Percentiles rank a stretch among this genome's conserved stretches.
Conservation (phyloP, 225 moss, liverwort and hornwort species). For the Physcomitrellopsis africana region DNA sequence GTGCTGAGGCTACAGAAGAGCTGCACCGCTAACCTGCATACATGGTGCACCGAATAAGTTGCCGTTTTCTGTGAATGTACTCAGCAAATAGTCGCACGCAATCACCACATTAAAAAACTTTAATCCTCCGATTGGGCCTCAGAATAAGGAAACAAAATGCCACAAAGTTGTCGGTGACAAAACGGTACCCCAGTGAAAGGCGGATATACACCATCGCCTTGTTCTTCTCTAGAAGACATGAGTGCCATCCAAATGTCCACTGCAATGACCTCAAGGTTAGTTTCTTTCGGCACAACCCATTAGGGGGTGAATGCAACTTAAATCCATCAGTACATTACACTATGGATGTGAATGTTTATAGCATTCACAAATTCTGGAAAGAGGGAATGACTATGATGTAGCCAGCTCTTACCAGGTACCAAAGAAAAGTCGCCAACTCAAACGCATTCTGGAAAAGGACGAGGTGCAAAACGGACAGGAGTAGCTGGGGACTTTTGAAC, state of each 20-base stretch:
- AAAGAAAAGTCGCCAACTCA: constrained; percentile 74
- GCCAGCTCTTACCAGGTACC: constrained; percentile 51
- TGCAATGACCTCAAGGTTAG: constrained; percentile 31
- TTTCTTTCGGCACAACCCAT: neutral
- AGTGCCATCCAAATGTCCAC: constrained; percentile 67
- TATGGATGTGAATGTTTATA: neutral
- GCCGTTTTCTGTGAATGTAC: neutral
- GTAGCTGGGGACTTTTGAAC: constrained; percentile 60
- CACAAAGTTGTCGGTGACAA: neutral
- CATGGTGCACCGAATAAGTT: neutral
- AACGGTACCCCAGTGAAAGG: constrained; percentile 52
- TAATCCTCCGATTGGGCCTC: neutral
- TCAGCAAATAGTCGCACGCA: neutral
- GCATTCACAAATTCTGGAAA: neutral
- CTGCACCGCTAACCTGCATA: constrained; percentile 59
- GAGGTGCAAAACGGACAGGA: constrained; percentile 71
- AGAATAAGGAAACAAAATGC: neutral
- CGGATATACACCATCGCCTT: constrained; percentile 55
- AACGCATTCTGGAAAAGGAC: constrained; percentile 78
- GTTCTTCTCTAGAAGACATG: constrained; percentile 56
- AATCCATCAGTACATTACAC: neutral
- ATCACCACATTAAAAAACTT: neutral
- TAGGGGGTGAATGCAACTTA: no score
- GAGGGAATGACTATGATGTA: neutral
- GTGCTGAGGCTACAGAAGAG: constrained; percentile 79